Percentiles rank a stretch among this genome's conserved stretches.
phyloP scores from a whole-genome alignment of 2,329 filamentous ascomycete genomes.

The Cercospora brassicicola region DNA sequence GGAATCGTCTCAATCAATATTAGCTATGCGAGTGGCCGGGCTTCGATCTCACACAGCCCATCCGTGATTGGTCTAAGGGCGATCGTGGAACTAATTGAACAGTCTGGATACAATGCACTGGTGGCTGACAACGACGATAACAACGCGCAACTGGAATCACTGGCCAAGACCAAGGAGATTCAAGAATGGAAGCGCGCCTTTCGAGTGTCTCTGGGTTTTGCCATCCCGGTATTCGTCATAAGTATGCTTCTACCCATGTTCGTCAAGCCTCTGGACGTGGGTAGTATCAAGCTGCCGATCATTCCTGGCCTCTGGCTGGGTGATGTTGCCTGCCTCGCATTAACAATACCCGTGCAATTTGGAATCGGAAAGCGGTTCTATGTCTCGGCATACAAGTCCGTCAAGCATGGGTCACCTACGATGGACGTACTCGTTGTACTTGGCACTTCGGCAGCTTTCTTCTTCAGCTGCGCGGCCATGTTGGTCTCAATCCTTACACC shows the following conservation, averaged over 20 bases:
- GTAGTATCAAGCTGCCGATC: conserved; percentile 61
- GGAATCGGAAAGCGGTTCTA: conserved; percentile 96
- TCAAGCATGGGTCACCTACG: conserved; percentile 87
- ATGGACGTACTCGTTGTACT: conserved; percentile 97
- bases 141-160: conserved; percentile 90
- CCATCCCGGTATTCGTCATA: conserved; percentile 84
- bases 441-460: conserved; percentile 92
- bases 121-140: conserved; percentile 92
- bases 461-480: conserved; percentile 91
- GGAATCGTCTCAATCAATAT: conserved; percentile 76
- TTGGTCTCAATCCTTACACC: conserved; percentile 71
- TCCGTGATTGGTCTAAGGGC: conserved; percentile 73
- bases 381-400: conserved; percentile 83
- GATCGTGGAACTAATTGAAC: conserved; percentile 79
- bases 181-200: conserved; percentile 88
- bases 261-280: conserved; percentile 73
- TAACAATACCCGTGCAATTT: conserved; percentile 94
- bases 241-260: conserved; percentile 95
- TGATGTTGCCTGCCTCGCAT: conserved; percentile 75
- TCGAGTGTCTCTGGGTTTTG: conserved; percentile 73
- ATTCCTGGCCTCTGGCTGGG: conserved; percentile 79
- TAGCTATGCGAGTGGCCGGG: conserved; percentile 69
- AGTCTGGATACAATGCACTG: conserved; percentile 81
- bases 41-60: conserved; percentile 72
- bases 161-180: conserved; percentile 95